These are phyloP conservation scores for Acmispon strigosus DNA, from an alignment of 306 rosid species.

Conservation along the genomic window DNA sequence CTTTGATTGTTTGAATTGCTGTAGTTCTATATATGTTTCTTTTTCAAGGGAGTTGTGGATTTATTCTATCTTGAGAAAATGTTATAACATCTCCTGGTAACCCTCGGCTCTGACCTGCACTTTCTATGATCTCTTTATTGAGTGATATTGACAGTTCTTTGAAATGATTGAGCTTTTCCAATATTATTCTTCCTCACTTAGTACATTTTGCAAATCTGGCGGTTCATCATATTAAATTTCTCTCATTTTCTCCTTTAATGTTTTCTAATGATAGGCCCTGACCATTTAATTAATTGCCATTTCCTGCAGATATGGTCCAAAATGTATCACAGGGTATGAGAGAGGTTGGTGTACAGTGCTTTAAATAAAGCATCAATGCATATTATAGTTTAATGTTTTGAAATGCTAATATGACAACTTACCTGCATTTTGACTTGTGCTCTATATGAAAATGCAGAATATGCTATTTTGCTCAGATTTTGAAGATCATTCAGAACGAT, in stretches of 20 bases:
- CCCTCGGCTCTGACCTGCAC: not conserved
- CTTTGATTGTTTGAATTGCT: not conserved
- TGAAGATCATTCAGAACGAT: constrained; percentile 47
- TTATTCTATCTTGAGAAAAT: not conserved
- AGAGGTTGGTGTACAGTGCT: constrained; percentile 43
- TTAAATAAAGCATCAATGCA: constrained; percentile 1
- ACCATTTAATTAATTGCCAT: constrained; percentile 14
- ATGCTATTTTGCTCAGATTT: constrained; percentile 55
- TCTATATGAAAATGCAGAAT: constrained; percentile 46
- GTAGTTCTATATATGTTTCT: not conserved
- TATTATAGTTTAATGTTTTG: not conserved
- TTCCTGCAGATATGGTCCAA: constrained; percentile 49
- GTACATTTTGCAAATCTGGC: not conserved
- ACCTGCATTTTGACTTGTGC: constrained; percentile 17
- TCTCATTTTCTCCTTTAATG: not conserved
- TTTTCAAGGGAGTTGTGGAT: not conserved
- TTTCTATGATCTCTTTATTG: not conserved
- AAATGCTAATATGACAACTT: not conserved
- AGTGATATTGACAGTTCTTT: constrained; percentile 8
- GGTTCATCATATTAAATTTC: not conserved
- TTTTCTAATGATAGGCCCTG: not conserved
- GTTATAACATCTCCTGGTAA: not conserved
- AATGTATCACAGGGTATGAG: constrained; percentile 44
- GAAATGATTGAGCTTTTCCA: not conserved
- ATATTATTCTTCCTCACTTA: not conserved